Conservation (phyloP, 306 rosid genomes). For the Astragalus membranaceus region DNA sequence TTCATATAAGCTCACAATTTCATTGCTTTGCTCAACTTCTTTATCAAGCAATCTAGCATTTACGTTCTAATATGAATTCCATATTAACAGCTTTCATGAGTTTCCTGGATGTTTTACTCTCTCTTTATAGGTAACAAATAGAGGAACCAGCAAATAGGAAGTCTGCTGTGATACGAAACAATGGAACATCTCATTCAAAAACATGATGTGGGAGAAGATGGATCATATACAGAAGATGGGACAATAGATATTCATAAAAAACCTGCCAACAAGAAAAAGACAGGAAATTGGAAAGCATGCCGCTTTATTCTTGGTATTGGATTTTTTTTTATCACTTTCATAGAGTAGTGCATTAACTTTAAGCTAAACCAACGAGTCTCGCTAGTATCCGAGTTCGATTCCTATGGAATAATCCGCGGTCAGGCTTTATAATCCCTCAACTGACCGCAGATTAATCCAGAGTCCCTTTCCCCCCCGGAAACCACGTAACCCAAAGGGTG, state of each 20-base stretch:
- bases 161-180: not conserved
- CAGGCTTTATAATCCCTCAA: no score
- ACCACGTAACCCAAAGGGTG: no score
- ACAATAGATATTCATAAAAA: constrained; percentile 41
- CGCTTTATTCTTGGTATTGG: constrained; percentile 61
- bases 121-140: not conserved
- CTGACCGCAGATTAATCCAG: no score
- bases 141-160: not conserved
- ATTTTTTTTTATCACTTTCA: not conserved
- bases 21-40: not conserved
- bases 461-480: no score
- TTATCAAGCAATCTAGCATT: not conserved
- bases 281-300: constrained; percentile 79
- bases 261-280: constrained; percentile 57
- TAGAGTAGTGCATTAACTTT: not conserved
- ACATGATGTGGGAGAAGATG: constrained; percentile 37
- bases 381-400: no score
- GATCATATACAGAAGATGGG: constrained; percentile 55
- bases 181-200: constrained; percentile 35
- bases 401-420: no score
- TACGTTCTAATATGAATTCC: not conserved
- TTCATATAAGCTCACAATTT: not conserved
- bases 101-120: not conserved
- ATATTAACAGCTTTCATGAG: not conserved
- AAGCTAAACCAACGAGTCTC: no score